phyloP scores from a whole-genome alignment of 176 grass and related monocot species.

The Carex cristatella region DNA sequence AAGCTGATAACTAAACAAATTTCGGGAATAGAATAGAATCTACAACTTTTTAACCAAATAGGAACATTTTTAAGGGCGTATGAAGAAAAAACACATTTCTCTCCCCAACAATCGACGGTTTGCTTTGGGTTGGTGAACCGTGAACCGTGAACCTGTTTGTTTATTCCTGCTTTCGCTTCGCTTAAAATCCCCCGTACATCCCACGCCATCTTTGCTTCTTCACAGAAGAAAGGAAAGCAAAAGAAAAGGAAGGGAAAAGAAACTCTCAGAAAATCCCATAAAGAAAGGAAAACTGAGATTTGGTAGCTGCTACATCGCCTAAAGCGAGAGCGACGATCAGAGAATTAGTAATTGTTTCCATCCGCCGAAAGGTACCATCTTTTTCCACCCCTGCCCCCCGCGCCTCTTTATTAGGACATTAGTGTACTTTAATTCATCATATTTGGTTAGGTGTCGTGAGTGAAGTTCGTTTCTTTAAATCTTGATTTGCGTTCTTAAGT shows the following conservation, averaged over 20 bases:
- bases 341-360: slow-evolving; percentile 2
- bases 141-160: background rate
- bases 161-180: background rate
- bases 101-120: background rate
- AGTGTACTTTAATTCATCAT: background rate
- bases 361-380: background rate
- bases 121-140: background rate
- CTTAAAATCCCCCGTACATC: background rate
- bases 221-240: background rate
- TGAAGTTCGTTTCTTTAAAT: background rate
- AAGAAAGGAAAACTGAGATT: background rate
- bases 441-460: background rate
- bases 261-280: too few species aligned
- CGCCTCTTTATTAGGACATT: background rate
- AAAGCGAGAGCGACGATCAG: background rate
- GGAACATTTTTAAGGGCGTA: background rate
- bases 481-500: background rate
- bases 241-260: background rate
- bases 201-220: background rate
- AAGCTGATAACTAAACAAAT: too few species aligned
- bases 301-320: background rate
- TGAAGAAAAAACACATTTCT: background rate
- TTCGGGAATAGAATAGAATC: too few species aligned
- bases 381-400: background rate
- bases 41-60: background rate